Base-by-base conservation (phyloP, 1,284 basidiomycete genomes). In the Porogramme epimiltina region DNA sequence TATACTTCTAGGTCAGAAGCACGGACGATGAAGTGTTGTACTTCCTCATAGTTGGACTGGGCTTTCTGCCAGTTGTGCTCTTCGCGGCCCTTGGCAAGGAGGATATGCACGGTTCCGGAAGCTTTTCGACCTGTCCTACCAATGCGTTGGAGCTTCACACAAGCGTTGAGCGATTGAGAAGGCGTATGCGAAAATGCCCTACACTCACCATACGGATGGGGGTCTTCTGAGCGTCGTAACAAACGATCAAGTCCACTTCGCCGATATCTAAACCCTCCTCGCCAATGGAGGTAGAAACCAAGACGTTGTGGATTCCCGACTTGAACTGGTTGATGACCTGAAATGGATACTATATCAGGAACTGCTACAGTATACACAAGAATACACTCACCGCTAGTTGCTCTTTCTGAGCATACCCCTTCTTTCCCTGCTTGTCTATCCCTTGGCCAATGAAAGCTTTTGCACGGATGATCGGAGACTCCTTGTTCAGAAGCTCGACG, bases 261-360 rank as follows among this genome's bases (percentile, higher is more conserved):
- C 97, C 97, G 52, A 99, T 99, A 68, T 99, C 97, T n/a, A 99
- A 77, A 55, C 97, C 97, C 70, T 99, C 97, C 73, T 99, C 97
- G 25, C 97, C 97, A 52, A 99, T 95, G 3, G 91, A 97, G 0
- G 97, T 99, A 0, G 96, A 91, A 2, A 99, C 96, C 4, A 99
- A 76, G 26, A 98, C 87, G 62, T 99, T 98, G 70, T 84, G 93
- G 51, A 87, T 87, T 26, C 93, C 94, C 2, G 74, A 73, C 69
- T 95, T 95, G 78, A 99, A 99, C 54, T 86, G 83, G 50, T 84
- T 73, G 61, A 99, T 92, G 31, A 91, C 77, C 87, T 94, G 51
- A 3, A 40, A n/a, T 10, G 45, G 57, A 43, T 3, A 5, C 23
- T 10, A 18, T 4, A 23, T 33, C 3, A 37, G n/a, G n/a, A n/a